Evolutionary conservation across 768 basidiomycete genomes (phyloP).

Genomic region (Lyophyllum atratum): DNA sequence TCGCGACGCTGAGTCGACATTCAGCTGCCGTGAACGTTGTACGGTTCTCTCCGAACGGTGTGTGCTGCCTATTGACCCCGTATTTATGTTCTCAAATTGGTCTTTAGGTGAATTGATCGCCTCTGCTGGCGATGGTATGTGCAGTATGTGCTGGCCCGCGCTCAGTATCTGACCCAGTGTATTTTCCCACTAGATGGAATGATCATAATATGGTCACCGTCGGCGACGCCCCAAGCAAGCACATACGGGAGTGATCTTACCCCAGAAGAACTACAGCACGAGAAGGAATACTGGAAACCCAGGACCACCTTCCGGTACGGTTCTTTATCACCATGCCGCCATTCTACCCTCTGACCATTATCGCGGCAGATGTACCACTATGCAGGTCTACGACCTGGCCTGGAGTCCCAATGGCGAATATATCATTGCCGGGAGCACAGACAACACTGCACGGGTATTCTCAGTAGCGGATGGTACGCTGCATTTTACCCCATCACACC

Average conservation of each 20-base stretch:
- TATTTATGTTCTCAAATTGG: neutral
- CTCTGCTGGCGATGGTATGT: constrained; percentile 94
- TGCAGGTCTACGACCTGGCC: constrained; percentile 97
- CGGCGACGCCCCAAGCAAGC: constrained; percentile 65
- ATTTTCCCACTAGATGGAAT: constrained; percentile 73
- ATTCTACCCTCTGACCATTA: neutral
- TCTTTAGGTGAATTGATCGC: constrained; percentile 83
- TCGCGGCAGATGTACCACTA: constrained; percentile 75
- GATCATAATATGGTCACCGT: constrained; percentile 94
- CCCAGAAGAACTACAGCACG: constrained; percentile 79
- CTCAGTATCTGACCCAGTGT: constrained; percentile 16
- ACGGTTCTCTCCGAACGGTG: constrained; percentile 93
- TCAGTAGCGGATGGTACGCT: constrained; percentile 67
- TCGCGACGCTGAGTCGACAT: constrained; percentile 91
- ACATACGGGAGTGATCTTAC: constrained; percentile 84
- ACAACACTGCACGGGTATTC: constrained; percentile 90
- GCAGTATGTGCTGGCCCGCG: neutral
- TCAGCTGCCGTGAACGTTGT: constrained; percentile 96
- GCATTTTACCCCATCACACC: neutral
- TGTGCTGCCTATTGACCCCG: constrained; percentile 20
- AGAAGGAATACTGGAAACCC: constrained; percentile 96
- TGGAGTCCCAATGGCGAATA: constrained; percentile 97
- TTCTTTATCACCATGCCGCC: neutral
- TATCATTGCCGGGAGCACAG: constrained; percentile 94
- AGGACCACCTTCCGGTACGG: constrained; percentile 79